Evolutionary conservation across 2,329 filamentous ascomycete genomes (phyloP).

Genomic region (Myriosclerotinia duriaeana): DNA sequence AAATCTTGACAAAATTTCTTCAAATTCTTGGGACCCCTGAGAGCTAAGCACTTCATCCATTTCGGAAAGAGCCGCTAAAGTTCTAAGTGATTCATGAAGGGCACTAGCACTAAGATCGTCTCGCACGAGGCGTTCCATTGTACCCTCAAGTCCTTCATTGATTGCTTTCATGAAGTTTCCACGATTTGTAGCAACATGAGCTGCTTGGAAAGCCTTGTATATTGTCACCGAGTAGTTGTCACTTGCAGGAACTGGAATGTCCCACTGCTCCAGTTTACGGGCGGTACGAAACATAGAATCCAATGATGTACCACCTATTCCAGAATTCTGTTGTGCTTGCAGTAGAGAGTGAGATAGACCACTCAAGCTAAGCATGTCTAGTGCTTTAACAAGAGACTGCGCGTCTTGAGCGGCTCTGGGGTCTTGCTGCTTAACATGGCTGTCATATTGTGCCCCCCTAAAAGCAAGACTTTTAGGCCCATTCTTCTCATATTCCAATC

Average conservation of each 20-base stretch:
- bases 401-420: constrained; percentile 58
- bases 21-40: constrained; percentile 57
- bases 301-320: constrained; percentile 57
- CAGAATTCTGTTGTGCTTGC: constrained; percentile 62
- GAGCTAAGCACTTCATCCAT: constrained; percentile 74
- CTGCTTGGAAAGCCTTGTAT: constrained; percentile 77
- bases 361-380: constrained; percentile 79
- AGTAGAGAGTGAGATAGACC: constrained; percentile 81
- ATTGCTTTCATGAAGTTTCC: constrained; percentile 55
- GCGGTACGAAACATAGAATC: constrained; percentile 78
- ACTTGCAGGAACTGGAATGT: constrained; percentile 71
- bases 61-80: constrained; percentile 74
- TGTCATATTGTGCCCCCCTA: constrained; percentile 87
- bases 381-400: constrained; percentile 69
- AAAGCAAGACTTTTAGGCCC: constrained; percentile 86
- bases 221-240: constrained; percentile 66
- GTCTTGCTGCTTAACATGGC: constrained; percentile 66
- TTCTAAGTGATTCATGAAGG: constrained; percentile 57
- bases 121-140: constrained; percentile 57
- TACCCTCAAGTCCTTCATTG: constrained; percentile 60
- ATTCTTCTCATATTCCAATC: constrained; percentile 85
- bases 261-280: constrained; percentile 85
- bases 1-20: constrained; percentile 62
- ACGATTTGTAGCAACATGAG: constrained; percentile 65
- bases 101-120: constrained; percentile 51